A percentile compares a stretch with the other conserved stretches of the same genome.
Conservation (phyloP, 352 stramenopile species). For the Phytophthora multivora region DNA sequence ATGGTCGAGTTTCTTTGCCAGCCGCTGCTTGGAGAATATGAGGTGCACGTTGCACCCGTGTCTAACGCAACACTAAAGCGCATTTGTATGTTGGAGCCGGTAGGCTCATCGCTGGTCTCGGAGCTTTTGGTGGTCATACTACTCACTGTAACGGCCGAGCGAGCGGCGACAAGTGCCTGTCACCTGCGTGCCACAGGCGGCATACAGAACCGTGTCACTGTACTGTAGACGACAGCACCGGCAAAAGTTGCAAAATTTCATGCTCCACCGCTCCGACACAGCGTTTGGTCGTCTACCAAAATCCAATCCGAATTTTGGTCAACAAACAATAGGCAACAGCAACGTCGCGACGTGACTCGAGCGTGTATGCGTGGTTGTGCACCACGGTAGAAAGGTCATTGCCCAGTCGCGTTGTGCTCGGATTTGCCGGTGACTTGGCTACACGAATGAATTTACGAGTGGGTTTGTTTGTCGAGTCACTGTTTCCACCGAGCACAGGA, state of each 20-base stretch:
- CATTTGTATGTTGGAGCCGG: constrained; percentile 9
- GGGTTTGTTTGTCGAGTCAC: too few species aligned
- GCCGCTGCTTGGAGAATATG: background rate
- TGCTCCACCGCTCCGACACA: background rate
- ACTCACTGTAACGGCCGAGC: constrained; percentile 2
- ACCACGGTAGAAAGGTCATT: constrained; percentile 18
- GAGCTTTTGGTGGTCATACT: background rate
- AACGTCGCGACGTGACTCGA: constrained; percentile 5
- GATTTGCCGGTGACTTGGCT: constrained; percentile 18
- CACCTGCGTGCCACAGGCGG: background rate
- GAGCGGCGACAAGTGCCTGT: constrained; percentile 6
- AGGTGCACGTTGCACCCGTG: constrained; percentile 16
- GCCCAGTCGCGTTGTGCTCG: background rate
- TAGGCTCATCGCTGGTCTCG: background rate
- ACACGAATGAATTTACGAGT: constrained; percentile 25
- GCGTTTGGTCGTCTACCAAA: constrained; percentile 18
- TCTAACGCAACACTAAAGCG: constrained; percentile 14
- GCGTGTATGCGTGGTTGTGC: background rate
- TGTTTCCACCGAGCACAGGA: background rate
- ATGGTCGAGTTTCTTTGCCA: constrained; percentile 10
- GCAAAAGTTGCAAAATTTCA: constrained; percentile 12
- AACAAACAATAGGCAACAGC: constrained; percentile 13
- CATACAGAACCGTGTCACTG: too few species aligned
- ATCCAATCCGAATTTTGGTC: constrained; percentile 15
- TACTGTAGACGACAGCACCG: constrained; percentile 4